Evolutionary conservation across 2,329 filamentous ascomycete species (phyloP), one percentile per base, ranked within the genome.

Genomic region (Ophiocordyceps sinensis): DNA sequence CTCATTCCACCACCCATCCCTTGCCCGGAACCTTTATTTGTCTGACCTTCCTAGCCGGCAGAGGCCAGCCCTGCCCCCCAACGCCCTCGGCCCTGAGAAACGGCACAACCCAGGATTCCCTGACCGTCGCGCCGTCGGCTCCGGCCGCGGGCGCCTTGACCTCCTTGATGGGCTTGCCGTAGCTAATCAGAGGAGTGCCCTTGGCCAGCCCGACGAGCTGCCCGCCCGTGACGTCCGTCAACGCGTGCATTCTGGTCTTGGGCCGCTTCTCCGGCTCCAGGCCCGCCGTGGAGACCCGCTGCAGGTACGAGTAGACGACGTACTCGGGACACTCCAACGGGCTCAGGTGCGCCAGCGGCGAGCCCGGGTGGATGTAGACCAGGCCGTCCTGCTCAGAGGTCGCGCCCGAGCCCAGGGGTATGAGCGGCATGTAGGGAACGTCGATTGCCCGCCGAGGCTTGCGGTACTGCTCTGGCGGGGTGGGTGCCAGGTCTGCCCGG

Each of bases 141-240:
- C 53, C 53, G 23, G 56, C 53, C 37, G 57, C 62, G 34, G 62
- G 59, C 39, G 64, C 54, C 48, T 73, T 65, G 13, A 84, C 74
- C 66, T 91, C 88, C 51, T 91, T 91, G 55, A 95, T 79, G 1
- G 91, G 89, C 65, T 96, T 96, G 4, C 86, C 85, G 49, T 89
- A 87, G 31, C 75, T 75, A 19, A 96, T 60, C 41, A 98, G 65
- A 38, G 87, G 85, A 12, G 91, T 96, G 0, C 84, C 85, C 56
- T 86, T 82, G 5, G 87, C 85, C 41, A 96, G 67, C 1, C 76
- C 77, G 4, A 83, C 76, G 6, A 98, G 70, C 57, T 93, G 84
- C 3, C 74, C 71, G 1, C 77, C 82, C 14, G 78, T 83, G 7
- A 94, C 68, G 26, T 88, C 77, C 3, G 87, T 89, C 17, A 98